phyloP scores from a whole-genome alignment of 768 basidiomycete genomes.

The Auriculariales sp. region DNA sequence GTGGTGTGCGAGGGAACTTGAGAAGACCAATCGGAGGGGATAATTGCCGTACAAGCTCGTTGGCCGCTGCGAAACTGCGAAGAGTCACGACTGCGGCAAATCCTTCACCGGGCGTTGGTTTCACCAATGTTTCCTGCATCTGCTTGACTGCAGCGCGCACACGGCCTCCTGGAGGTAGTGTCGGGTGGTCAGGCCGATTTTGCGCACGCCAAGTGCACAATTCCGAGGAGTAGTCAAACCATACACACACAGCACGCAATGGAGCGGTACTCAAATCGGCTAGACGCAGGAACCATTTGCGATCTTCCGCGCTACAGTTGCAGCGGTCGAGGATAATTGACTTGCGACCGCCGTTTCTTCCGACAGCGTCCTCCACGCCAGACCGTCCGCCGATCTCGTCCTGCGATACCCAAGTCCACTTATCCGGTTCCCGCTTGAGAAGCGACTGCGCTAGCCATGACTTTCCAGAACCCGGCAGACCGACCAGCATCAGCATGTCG shows the following conservation, averaged over 20 bases:
- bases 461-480: constrained; percentile 49
- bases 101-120: constrained; percentile 31
- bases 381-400: constrained; percentile 39
- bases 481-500: constrained; percentile 41
- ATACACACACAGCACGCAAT: constrained; percentile 39
- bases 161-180: constrained; percentile 37
- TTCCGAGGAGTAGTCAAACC: constrained; percentile 37
- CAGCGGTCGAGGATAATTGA: constrained; percentile 41
- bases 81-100: constrained; percentile 35
- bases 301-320: constrained; percentile 32
- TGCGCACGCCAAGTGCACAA: constrained; percentile 42
- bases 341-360: constrained; percentile 19
- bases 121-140: constrained; percentile 31
- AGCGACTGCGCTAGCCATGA: constrained; percentile 38
- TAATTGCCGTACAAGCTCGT: constrained; percentile 29
- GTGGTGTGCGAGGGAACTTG: constrained; percentile 50
- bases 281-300: constrained; percentile 35
- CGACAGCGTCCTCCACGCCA: constrained; percentile 36
- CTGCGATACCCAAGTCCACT: constrained; percentile 37
- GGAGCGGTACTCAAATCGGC: constrained; percentile 31
- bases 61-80: constrained; percentile 34
- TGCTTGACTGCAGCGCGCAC: constrained; percentile 42
- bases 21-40: constrained; percentile 24
- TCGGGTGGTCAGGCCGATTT: constrained; percentile 41
- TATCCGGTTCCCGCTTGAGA: constrained; percentile 25